phyloP scores from a whole-genome alignment of 2,329 filamentous ascomycete species.

The Curvularia sp. region DNA sequence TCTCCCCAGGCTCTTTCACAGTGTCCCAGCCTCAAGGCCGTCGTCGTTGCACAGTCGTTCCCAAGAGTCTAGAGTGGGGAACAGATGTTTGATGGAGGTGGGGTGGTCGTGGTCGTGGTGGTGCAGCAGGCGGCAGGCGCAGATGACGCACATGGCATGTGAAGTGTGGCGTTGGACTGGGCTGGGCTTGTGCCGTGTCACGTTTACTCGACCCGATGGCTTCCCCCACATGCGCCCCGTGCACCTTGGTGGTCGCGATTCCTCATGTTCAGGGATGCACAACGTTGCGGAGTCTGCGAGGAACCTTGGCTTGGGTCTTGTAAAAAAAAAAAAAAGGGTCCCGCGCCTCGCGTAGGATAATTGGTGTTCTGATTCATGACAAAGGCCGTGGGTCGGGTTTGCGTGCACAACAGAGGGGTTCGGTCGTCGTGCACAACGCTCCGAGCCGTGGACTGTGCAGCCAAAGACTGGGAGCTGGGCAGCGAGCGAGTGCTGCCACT shows the following conservation, averaged over 20 bases:
- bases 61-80: not conserved
- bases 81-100: slow-evolving; percentile 2
- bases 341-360: not conserved
- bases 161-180: slow-evolving; percentile 15
- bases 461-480: not conserved
- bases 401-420: not conserved
- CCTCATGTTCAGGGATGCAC: slow-evolving; percentile 18
- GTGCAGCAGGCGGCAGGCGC: slow-evolving; percentile 3
- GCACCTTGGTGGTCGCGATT: slow-evolving; percentile 12
- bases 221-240: slow-evolving; percentile 17
- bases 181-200: slow-evolving; percentile 14
- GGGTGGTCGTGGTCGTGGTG: not conserved
- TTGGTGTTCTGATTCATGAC: not conserved
- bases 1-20: not conserved
- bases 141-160: slow-evolving; percentile 21
- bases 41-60: not conserved
- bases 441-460: slow-evolving; percentile 12
- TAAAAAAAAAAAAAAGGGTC: not conserved
- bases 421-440: not conserved
- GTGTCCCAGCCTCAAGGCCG: not conserved
- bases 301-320: not conserved
- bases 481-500: slow-evolving; percentile 8
- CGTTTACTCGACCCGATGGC: slow-evolving; percentile 13
- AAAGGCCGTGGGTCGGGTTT: not conserved
- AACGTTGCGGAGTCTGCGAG: slow-evolving; percentile 1